Conservation (phyloP, 2,329 filamentous ascomycete species). For the Colletotrichum eleusines region DNA sequence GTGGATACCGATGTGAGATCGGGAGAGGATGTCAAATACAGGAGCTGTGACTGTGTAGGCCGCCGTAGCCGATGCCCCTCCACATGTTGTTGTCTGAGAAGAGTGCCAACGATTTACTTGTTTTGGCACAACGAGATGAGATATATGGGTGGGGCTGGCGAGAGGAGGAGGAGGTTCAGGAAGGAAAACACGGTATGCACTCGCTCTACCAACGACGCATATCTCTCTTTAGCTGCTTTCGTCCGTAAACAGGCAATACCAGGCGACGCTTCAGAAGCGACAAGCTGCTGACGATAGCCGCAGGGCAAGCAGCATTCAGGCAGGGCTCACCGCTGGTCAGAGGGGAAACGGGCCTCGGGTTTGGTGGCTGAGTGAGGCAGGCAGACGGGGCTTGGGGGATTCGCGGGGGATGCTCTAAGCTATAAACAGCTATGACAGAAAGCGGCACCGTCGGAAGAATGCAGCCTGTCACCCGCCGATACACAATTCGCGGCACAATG, state of each 20-base stretch:
- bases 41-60: slow-evolving; percentile 41
- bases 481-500: slow-evolving; percentile 27
- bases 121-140: background rate
- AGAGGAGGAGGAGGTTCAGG: background rate
- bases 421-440: slow-evolving; percentile 24
- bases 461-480: slow-evolving; percentile 36
- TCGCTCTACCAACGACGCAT: slow-evolving; percentile 37
- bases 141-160: background rate
- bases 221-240: slow-evolving; percentile 1
- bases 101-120: slow-evolving; percentile 2
- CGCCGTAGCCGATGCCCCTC: slow-evolving; percentile 43
- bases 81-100: slow-evolving; percentile 35
- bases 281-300: slow-evolving; percentile 30
- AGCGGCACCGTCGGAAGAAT: slow-evolving; percentile 32
- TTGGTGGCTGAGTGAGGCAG: slow-evolving; percentile 37
- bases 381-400: slow-evolving; percentile 27
- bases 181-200: slow-evolving; percentile 31
- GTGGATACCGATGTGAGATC: slow-evolving; percentile 21
- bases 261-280: slow-evolving; percentile 28
- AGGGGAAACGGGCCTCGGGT: slow-evolving; percentile 20
- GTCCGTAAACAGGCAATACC: slow-evolving; percentile 3
- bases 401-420: slow-evolving; percentile 36
- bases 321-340: slow-evolving; percentile 39
- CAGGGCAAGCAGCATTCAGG: slow-evolving; percentile 13
- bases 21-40: slow-evolving; percentile 38